Conservation (phyloP, 768 basidiomycete species). For the Lentinus tigrinus region DNA sequence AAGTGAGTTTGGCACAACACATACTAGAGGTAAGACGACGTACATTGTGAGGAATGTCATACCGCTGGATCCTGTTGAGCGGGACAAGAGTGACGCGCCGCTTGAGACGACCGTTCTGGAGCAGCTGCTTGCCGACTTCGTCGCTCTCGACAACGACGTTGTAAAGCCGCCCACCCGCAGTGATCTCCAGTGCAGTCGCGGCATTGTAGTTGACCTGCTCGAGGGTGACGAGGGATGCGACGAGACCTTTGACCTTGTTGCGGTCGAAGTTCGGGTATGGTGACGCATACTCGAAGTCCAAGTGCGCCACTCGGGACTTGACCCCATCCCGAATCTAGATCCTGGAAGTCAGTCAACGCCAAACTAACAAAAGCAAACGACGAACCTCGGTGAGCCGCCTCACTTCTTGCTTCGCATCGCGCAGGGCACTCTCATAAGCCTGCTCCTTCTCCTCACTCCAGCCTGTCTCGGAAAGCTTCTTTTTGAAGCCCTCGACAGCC, state of each 20-base stretch:
- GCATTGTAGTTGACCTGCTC: conserved; percentile 68
- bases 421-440: conserved; percentile 49
- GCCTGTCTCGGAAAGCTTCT: conserved; percentile 55
- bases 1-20: neutral
- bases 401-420: conserved; percentile 52
- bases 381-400: conserved; percentile 63
- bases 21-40: conserved; percentile 46
- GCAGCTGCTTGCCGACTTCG: conserved; percentile 78
- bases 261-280: conserved; percentile 83
- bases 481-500: conserved; percentile 56
- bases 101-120: conserved; percentile 75
- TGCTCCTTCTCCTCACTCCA: conserved; percentile 80
- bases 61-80: conserved; percentile 82
- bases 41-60: conserved; percentile 24
- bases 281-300: conserved; percentile 81
- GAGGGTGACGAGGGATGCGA: conserved; percentile 85
- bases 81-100: conserved; percentile 94
- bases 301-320: conserved; percentile 60
- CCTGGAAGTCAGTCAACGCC: neutral
- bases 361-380: neutral
- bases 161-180: conserved; percentile 85
- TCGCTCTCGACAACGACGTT: conserved; percentile 95
- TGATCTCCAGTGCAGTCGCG: conserved; percentile 89
- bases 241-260: conserved; percentile 84
- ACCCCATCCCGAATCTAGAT: conserved; percentile 66